Base-by-base conservation (phyloP, 306 rosid species). In the Betula pendula region DNA sequence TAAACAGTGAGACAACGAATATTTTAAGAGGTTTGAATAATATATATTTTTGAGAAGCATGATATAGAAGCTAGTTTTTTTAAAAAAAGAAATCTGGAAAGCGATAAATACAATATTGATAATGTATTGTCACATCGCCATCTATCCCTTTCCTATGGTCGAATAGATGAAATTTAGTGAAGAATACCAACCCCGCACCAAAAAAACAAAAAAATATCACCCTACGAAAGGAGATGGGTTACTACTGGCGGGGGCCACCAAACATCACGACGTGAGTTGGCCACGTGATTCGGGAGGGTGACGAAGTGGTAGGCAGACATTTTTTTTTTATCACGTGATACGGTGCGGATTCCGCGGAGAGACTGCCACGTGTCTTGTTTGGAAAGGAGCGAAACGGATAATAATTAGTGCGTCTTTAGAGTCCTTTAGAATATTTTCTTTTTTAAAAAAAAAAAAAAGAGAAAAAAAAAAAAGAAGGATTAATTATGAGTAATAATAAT, bases 311-410 rank as follows among this genome's bases (percentile, higher is more conserved):
- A 72, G 85, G 86, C 84, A 72, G 81, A 73, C 88, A 70, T 87
- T 84, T 80, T 84, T 87, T 84, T 80, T 84, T 77, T 55, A 89
- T 88, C 97, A 95, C 97, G 98, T 90, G 97, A 95, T 80, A 77
- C 40, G 72, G 70, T 72, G 92, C 97, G 88, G 84, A 83, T 68
- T 81, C 75, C 45, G 27, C 88, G 91, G 91, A 3, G 0, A 10
- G 43, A 1, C 1, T 0, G 81, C 83, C 95, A 89, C 93, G 87
- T 72, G 89, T 80, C 50, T 0, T 2, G 11, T 59, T 59, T 7
- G 31, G 0, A 31, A 62, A 62, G 5, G 29, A 1, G 27, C 16
- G 3, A 4, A 17, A 31, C 16, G 15, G 45, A 16, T 35, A 63
- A 63, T 33, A 35, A n/a, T n/a, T n/a, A n/a, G n/a, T n/a, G n/a